Evolutionary conservation across 2,329 filamentous ascomycete species (phyloP).

Genomic region (Nothopassalora personata): DNA sequence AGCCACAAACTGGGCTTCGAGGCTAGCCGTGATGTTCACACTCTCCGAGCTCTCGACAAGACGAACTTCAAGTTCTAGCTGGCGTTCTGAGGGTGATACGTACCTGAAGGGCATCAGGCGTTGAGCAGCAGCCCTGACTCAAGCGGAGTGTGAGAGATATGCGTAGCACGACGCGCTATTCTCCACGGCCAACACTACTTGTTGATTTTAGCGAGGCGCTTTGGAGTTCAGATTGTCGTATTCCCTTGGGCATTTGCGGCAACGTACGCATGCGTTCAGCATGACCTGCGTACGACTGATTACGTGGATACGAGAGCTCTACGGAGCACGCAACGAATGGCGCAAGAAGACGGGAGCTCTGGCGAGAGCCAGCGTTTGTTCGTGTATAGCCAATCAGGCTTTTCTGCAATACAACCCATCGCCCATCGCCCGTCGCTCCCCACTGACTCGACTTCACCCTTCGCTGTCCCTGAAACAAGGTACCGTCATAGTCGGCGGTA

Average conservation of each 20-base stretch:
- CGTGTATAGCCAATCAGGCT: background rate
- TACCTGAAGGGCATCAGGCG: too few relatives aligned
- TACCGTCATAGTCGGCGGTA: background rate
- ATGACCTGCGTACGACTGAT: too few relatives aligned
- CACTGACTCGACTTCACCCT: background rate
- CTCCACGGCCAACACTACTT: background rate
- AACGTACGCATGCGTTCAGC: too few relatives aligned
- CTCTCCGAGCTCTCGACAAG: conserved; percentile 35
- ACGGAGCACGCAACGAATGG: background rate
- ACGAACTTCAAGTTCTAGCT: conserved; percentile 28
- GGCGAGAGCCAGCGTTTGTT: background rate
- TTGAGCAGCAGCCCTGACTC: too few relatives aligned
- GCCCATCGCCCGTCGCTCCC: background rate
- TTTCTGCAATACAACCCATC: background rate
- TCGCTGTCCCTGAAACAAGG: background rate
- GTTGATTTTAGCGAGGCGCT: background rate
- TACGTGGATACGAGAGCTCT: background rate
- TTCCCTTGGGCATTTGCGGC: too few relatives aligned
- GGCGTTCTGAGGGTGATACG: too few relatives aligned
- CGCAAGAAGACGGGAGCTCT: background rate
- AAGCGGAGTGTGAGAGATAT: background rate
- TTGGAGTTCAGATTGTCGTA: background rate
- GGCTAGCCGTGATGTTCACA: conserved; percentile 33
- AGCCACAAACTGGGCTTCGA: conserved; percentile 36
- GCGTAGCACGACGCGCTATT: too few relatives aligned